phyloP scores from a whole-genome alignment of 257 asterid species.

The Salvia hispanica region DNA sequence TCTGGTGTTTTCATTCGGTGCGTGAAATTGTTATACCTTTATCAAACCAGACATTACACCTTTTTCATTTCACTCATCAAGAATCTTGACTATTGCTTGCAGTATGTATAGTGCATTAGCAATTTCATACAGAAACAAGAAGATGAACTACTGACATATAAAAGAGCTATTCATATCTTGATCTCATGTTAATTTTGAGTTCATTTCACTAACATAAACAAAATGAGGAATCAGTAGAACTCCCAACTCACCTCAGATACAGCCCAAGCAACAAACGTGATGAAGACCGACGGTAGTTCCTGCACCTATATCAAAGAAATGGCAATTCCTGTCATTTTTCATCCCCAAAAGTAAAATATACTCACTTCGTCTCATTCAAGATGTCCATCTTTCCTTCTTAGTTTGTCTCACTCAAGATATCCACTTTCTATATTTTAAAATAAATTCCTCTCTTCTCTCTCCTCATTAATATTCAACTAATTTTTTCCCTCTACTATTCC shows the following conservation, averaged over 20 bases:
- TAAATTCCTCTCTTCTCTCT: too few relatives aligned
- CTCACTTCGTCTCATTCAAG: too few relatives aligned
- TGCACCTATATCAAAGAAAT: slow-evolving; percentile 55
- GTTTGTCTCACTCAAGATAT: too few relatives aligned
- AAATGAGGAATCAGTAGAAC: slow-evolving; percentile 6
- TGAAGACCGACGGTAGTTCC: slow-evolving; percentile 71
- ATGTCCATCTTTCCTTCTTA: too few relatives aligned
- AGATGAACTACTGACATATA: neutral
- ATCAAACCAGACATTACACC: neutral
- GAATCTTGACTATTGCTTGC: slow-evolving; percentile 1
- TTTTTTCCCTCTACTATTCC: too few relatives aligned
- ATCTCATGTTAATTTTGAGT: neutral
- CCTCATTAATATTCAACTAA: too few relatives aligned
- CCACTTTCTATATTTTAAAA: too few relatives aligned
- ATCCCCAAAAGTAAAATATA: too few relatives aligned
- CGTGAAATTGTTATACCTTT: neutral
- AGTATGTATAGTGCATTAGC: neutral
- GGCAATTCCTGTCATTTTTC: neutral
- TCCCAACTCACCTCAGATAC: slow-evolving; percentile 64
- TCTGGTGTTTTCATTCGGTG: neutral
- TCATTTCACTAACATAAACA: neutral
- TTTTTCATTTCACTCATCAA: neutral
- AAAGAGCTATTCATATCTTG: slow-evolving; percentile 8
- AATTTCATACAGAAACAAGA: neutral
- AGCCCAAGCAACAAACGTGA: slow-evolving; percentile 86